Conservation (phyloP, 805 yeast species). For the Yamadazyma sp. region DNA sequence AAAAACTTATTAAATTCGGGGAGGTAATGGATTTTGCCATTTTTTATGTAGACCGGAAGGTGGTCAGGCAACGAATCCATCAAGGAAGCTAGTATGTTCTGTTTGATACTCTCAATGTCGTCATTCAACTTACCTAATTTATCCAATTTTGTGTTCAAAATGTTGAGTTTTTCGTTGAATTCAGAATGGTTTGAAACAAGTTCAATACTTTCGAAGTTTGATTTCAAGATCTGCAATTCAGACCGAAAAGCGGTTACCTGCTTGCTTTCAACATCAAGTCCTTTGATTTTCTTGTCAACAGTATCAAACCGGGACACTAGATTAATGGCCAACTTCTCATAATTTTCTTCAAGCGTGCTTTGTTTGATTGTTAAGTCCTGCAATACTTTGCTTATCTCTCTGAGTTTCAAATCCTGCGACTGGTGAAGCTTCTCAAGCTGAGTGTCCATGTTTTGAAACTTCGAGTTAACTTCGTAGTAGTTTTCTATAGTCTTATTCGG, state of each 20-base stretch:
- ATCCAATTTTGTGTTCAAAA: constrained; percentile 9
- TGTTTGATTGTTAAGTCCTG: constrained; percentile 7
- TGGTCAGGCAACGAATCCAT: constrained; percentile 27
- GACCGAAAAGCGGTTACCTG: constrained; percentile 1
- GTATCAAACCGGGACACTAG: constrained; percentile 11
- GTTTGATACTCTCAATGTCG: constrained; percentile 11
- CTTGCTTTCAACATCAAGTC: constrained; percentile 1
- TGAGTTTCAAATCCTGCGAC: not conserved
- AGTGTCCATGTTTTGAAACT: constrained; percentile 16
- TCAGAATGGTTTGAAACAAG: constrained; percentile 12
- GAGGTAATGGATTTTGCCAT: constrained; percentile 34
- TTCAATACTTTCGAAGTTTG: constrained; percentile 5
- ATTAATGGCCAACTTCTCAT: constrained; percentile 8
- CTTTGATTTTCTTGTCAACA: constrained; percentile 11
- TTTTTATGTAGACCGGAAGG: constrained; percentile 30
- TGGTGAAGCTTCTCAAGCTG: not conserved
- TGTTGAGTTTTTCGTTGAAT: constrained; percentile 10
- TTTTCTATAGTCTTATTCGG: constrained; percentile 9
- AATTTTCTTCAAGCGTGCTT: constrained; percentile 1
- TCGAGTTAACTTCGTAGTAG: constrained; percentile 15
- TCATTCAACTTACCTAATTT: constrained; percentile 10
- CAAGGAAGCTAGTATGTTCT: constrained; percentile 8
- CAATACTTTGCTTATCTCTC: constrained; percentile 2
- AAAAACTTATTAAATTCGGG: constrained; percentile 41
- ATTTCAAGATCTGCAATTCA: constrained; percentile 8